Conservation (phyloP, 306 rosid species). For the Styphnolobium japonicum region DNA sequence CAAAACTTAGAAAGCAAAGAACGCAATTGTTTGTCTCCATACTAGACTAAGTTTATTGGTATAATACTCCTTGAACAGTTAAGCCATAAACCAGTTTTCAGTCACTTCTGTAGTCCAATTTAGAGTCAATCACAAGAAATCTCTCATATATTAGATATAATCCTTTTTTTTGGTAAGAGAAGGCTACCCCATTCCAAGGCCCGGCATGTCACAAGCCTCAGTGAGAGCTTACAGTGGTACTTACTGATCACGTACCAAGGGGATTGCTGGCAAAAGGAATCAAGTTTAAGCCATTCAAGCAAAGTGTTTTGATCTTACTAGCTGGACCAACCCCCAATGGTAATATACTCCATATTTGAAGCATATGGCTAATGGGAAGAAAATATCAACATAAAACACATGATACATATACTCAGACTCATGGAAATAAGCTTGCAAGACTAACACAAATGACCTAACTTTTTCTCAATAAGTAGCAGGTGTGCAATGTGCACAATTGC, state of each 20-base stretch:
- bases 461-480: neutral
- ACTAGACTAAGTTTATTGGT: neutral
- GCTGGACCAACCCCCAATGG: too few species aligned
- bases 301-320: too few species aligned
- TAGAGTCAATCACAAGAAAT: neutral
- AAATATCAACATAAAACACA: neutral
- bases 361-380: neutral
- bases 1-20: neutral
- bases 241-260: too few species aligned
- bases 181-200: too few species aligned
- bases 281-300: too few species aligned
- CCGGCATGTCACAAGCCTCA: too few species aligned
- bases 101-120: constrained; percentile 7
- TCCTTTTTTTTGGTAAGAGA: too few species aligned
- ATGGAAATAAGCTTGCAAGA: neutral
- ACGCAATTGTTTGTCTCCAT: neutral
- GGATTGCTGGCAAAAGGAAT: too few species aligned
- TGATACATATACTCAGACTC: neutral
- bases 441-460: constrained; percentile 5
- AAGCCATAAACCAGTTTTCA: constrained; percentile 10
- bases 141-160: too few species aligned
- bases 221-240: too few species aligned
- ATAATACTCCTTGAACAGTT: neutral
- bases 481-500: too few species aligned
- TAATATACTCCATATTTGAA: too few species aligned